Base-by-base conservation (phyloP, 352 stramenopile species). In the Pythium utonaiense region DNA sequence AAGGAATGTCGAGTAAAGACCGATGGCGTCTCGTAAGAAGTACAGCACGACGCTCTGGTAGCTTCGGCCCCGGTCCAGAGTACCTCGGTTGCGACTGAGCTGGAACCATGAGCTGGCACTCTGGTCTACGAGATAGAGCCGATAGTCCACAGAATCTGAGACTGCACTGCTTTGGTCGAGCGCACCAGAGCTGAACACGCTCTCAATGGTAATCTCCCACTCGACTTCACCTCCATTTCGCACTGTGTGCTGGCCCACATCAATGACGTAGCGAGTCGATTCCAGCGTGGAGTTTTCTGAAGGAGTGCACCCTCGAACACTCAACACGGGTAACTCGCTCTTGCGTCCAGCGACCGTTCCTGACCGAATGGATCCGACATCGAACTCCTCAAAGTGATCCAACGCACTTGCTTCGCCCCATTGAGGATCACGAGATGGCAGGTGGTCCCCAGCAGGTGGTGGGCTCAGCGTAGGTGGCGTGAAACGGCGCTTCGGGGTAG, bases 181-280 rank as follows among this genome's bases (percentile, higher is more conserved):
- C 21, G 59, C 25, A 10, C 28, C 30, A 28, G 72, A 57, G 40
- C 66, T 85, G 53, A 85, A 89, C n/a, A 86, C 58, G 45, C 81
- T 86, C 64, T 96, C 84, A 19, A 96, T 75, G 1, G 86, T 94
- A 55, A 96, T 93, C 48, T 96, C 86, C 86, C 86, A 96, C 58
- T 96, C 86, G 19, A 96, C 79, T 67, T 93, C 85, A 59, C 83
- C 84, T 25, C 85, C 86, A 34, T 91, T 93, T 42, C 86, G 83
- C 51, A 96, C 81, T 3, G 84, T 96, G 60, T 96, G 86, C 44
- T 96, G 86, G 0, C 86, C 86, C 14, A 91, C 83, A 66, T 96
- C 86, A 33, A 96, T 91, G 21, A 94, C 75, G 57, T 91, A 96
- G 7, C 86, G 80, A 28, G 83, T 89, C 25, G 82, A 89, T 33